Base-by-base conservation (phyloP, 2,329 filamentous ascomycete genomes). In the Sporothrix globosa region DNA sequence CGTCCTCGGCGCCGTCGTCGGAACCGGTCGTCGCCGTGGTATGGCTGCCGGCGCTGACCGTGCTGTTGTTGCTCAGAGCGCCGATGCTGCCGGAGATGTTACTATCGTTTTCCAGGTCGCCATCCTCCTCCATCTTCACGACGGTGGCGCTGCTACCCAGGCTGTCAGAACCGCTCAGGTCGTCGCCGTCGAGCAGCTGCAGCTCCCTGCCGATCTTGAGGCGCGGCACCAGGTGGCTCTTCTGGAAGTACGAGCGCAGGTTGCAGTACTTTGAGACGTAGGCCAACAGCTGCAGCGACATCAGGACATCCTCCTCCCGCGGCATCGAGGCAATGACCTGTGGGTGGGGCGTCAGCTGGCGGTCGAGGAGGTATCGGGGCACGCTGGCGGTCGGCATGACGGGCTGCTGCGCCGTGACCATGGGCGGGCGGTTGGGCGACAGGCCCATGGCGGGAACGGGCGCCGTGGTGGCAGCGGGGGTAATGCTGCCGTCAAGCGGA, bases 241-340 rank as follows among this genome's bases (percentile, higher is more conserved):
- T 88, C 78, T 99, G 96, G 79, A 99, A 99, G 80, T 97, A 99
- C 4, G 92, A 91, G 21, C 96, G 89, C 41, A 99, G 87, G 76
- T 97, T 96, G 84, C 96, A 98, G 81, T 99, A 99, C 80, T 99
- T 99, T 30, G 94, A 97, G 70, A 99, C 95, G 79, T 99, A 99
- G 19, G 96, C 96, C 60, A 99, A 87, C 24, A 99, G 87, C 80
- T 99, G 96, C 50, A 99, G 86, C 6, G 96, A 97, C 95, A 99
- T 97, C 73, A 99, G 85, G 2, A 99, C 96, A 77, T 99, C 96
- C 80, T 99, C 96, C 76, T 99, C 96, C 67, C 96, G 89, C 11
- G 96, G 96, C 91, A 98, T 97, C 13, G 93, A 91, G 39, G 94
- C 92, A 44, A 97, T 83, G 75, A 96, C 90, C 75, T 91, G 90